Conservation (phyloP, 306 rosid species). For the Ormosia emarginata region DNA sequence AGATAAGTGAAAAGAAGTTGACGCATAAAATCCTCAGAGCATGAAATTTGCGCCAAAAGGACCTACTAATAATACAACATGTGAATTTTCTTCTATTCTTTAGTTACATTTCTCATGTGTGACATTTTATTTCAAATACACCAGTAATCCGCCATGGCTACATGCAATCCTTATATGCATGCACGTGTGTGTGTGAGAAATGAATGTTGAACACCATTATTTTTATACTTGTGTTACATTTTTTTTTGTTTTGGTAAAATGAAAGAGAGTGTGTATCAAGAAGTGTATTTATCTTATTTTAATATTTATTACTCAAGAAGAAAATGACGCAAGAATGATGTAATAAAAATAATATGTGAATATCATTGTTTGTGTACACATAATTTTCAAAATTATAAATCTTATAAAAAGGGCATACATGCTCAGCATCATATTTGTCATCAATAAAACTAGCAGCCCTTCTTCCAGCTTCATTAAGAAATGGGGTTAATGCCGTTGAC, state of each 20-base stretch:
- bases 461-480: slow-evolving; percentile 96
- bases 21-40: slow-evolving; percentile 7
- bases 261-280: too few relatives aligned
- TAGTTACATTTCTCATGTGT: not conserved
- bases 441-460: slow-evolving; percentile 73
- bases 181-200: not conserved
- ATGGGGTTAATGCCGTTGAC: slow-evolving; percentile 95
- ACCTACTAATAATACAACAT: not conserved
- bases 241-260: too few relatives aligned
- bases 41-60: not conserved
- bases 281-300: too few relatives aligned
- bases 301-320: too few relatives aligned
- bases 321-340: too few relatives aligned
- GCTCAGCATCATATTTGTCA: slow-evolving; percentile 42
- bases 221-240: too few relatives aligned
- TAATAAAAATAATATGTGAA: too few relatives aligned
- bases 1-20: slow-evolving; percentile 4
- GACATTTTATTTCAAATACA: slow-evolving; percentile 16
- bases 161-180: slow-evolving; percentile 16
- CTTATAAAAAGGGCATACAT: slow-evolving; percentile 40
- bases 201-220: too few relatives aligned
- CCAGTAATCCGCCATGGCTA: not conserved
- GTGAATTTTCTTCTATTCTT: slow-evolving; percentile 14
- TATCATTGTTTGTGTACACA: not conserved
- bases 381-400: slow-evolving; percentile 15